Evolutionary conservation across 352 stramenopile species (phyloP), one percentile per base, ranked within the genome.

Genomic region (Elongisporangium prolatum): DNA sequence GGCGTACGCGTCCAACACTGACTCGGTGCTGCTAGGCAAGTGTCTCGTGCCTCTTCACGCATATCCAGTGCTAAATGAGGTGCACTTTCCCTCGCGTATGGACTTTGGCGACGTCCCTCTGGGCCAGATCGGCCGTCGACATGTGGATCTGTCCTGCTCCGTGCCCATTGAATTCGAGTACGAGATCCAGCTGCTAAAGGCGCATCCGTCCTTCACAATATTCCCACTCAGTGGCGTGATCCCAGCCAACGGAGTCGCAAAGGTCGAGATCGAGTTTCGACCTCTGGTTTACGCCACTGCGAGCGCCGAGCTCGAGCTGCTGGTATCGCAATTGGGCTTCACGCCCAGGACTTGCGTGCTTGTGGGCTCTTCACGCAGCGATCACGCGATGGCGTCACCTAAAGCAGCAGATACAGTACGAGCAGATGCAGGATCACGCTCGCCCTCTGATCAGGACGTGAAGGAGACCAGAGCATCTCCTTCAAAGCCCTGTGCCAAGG

Each of bases 151-250:
- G 21, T 56, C 67, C 25, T 94, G 80, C 50, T 88, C 86, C 21
- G 86, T 97, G 17, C 89, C 89, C 8, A 88, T 97, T 16, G 77
- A 87, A 51, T 97, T 97, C 52, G 87, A 96, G 69, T 97, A 83
- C 54, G 80, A 89, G 65, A 63, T 97, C 6, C 61, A 69, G 16
- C 54, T 96, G 9, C 60, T 69, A 11, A 77, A 86, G 50, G 56
- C 80, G 9, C 85, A 97, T 54, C 71, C 80, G 14, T 77, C 85
- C 20, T 96, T 97, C 63, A 79, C 68, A 0, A 60, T 97, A 13
- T 85, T 89, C 48, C 89, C 89, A 0, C 52, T 93, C 1, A 58
- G 44, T 3, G 87, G 89, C 11, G 65, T 71, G 4, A 91, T 97
- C 52, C 82, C 89, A 1, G 77, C 88, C 1, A 80, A 88, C 56